phyloP scores from a whole-genome alignment of 257 asterid species.

The Plantago elongata region DNA sequence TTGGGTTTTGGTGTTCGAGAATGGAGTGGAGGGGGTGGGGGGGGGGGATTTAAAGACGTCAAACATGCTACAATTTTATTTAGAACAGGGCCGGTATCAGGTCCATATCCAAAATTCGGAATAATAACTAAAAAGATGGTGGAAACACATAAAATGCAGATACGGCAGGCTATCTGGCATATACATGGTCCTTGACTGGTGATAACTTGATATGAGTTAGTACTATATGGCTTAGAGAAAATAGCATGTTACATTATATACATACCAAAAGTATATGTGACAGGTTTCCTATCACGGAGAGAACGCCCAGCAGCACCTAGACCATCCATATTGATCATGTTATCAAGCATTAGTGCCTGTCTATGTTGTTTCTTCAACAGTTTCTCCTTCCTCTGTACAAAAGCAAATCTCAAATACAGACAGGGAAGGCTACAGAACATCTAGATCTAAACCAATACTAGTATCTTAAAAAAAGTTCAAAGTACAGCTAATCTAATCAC shows the following conservation, averaged over 20 bases:
- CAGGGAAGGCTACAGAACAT: slow-evolving; percentile 8
- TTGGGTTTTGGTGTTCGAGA: too few species aligned
- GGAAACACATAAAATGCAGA: too few species aligned
- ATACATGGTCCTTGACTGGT: too few species aligned
- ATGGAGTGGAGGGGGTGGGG: too few species aligned
- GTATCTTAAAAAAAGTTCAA: not conserved
- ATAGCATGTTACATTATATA: not conserved
- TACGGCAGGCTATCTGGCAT: too few species aligned
- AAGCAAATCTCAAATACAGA: slow-evolving; percentile 16
- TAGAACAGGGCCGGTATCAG: too few species aligned
- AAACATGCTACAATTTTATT: too few species aligned
- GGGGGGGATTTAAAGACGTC: too few species aligned
- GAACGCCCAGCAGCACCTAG: slow-evolving; percentile 74
- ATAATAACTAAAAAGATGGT: too few species aligned
- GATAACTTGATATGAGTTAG: not conserved
- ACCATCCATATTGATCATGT: slow-evolving; percentile 68
- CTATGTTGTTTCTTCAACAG: slow-evolving; percentile 85
- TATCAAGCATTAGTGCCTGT: slow-evolving; percentile 88
- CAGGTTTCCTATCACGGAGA: slow-evolving; percentile 92
- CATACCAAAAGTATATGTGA: slow-evolving; percentile 90
- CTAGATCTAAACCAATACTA: not conserved
- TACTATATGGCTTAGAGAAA: not conserved
- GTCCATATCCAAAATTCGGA: too few species aligned
- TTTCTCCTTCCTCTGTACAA: slow-evolving; percentile 79
- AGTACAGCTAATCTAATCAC: slow-evolving; percentile 28